Base-by-base conservation (phyloP, 169 alveolate genomes). In the Fabrea salina region DNA sequence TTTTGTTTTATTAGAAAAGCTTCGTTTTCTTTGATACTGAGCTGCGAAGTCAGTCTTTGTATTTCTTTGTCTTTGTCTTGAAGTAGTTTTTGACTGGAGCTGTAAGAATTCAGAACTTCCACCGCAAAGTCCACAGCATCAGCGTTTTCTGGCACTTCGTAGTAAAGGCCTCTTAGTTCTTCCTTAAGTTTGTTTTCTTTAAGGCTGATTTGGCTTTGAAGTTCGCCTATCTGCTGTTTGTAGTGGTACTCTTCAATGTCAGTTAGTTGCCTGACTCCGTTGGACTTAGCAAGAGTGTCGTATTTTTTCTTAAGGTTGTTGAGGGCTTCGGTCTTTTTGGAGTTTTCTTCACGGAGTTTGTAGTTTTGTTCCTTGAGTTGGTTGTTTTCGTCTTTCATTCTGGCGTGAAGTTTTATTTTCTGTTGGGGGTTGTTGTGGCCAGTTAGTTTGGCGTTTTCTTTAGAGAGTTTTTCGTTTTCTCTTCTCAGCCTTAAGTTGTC, bases 341-440 rank as follows among this genome's bases (percentile, higher is more conserved):
- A 72, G 13, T 72, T 16, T 49, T 81, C 86, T 61, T 81, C 83
- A 32, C 79, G 27, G 39, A 81, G 35, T 19, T 32, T 47, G 1
- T 30, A 39, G 51, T 81, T 81, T 35, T 81, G 83, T 27, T 81
- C 86, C 64, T 72, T 81, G 4, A 81, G 71, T 54, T 61, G 56
- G 40, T 81, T 81, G 57, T 74, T 81, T 37, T 81, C 86, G n/a
- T 81, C 86, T 37, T 81, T 81, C 71, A 81, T 81, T 47, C 35
- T 71, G 5, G 59, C 76, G 59, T 81, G 86, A 75, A 71, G 81
- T 53, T 81, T 33, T 13, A 81, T 81, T 58, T 81, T 81, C 35
- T 81, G 59, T 44, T 43, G 70, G n/a, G 77, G 77, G 74, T 74
- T 74, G 41, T 70, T 74, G 22, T 61, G 53, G 13, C 83, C 82